phyloP scores from a whole-genome alignment of 768 basidiomycete species.

The Mycena indigotica region DNA sequence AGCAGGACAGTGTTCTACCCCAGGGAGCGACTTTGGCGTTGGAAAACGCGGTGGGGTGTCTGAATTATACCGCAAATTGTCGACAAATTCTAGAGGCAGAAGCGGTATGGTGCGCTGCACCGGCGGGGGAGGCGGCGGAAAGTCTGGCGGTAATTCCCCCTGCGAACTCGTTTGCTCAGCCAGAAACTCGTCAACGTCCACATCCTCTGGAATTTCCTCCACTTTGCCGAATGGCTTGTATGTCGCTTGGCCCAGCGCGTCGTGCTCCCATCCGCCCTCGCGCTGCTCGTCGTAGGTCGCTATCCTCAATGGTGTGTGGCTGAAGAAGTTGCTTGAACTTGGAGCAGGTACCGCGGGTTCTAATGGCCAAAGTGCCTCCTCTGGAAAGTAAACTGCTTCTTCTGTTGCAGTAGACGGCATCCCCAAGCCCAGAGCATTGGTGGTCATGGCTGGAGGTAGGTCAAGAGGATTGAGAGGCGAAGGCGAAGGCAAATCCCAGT shows the following conservation, averaged over 20 bases:
- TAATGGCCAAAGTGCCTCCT: no score
- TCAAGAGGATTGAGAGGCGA: no score
- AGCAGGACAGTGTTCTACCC: not conserved
- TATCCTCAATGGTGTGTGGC: no score
- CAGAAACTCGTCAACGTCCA: slow-evolving; percentile 2
- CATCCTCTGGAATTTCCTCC: slow-evolving; percentile 8
- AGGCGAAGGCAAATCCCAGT: no score
- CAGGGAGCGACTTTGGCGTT: not conserved
- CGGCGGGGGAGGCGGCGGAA: not conserved
- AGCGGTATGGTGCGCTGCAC: not conserved
- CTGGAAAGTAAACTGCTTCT: no score
- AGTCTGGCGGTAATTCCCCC: not conserved
- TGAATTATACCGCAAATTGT: not conserved
- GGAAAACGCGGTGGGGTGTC: not conserved
- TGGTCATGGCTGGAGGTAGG: no score
- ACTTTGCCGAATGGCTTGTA: slow-evolving; percentile 21
- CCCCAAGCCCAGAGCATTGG: no score
- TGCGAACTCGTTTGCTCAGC: slow-evolving; percentile 4
- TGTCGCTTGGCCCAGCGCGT: slow-evolving; percentile 14
- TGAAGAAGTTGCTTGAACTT: no score
- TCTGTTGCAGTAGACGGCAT: no score
- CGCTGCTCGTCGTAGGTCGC: slow-evolving; percentile 13
- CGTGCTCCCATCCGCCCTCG: slow-evolving; percentile 23
- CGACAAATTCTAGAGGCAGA: not conserved
- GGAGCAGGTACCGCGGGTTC: no score